Evolutionary conservation across 73 alveolate species (phyloP).

Genomic region (Symbiodinium natans): DNA sequence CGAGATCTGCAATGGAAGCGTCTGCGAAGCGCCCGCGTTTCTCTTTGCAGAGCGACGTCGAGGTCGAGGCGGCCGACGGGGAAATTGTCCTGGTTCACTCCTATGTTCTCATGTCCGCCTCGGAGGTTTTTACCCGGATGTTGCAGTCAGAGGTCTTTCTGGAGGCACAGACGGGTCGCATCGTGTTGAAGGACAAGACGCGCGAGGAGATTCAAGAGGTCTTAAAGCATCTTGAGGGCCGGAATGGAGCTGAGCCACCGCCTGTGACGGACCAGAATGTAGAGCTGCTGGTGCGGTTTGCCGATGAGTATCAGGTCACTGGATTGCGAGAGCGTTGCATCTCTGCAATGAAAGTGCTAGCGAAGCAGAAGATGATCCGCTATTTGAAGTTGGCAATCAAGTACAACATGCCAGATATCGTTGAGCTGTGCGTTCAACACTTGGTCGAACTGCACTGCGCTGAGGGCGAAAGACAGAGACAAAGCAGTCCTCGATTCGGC

Average conservation of each 20-base stretch:
- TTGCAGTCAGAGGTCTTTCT: slow-evolving; percentile 2
- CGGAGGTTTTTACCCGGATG: slow-evolving; percentile 29
- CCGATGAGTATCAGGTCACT: slow-evolving; percentile 55
- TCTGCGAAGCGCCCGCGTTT: slow-evolving; percentile 24
- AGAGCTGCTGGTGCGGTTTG: slow-evolving; percentile 35
- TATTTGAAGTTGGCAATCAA: slow-evolving; percentile 7
- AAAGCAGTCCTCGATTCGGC: not conserved
- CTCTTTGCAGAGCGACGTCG: slow-evolving; percentile 37
- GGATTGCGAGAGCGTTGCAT: slow-evolving; percentile 29
- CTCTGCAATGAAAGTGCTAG: slow-evolving; percentile 4
- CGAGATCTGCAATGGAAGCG: not conserved
- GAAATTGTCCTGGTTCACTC: slow-evolving; percentile 7
- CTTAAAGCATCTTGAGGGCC: slow-evolving; percentile 12
- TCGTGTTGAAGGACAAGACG: not conserved
- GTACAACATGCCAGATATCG: slow-evolving; percentile 14
- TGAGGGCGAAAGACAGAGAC: not conserved
- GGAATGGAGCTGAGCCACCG: not conserved
- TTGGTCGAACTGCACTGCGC: slow-evolving; percentile 3
- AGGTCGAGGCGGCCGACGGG: slow-evolving; percentile 53
- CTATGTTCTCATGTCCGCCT: slow-evolving; percentile 22
- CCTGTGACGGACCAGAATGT: not conserved
- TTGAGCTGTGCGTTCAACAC: not conserved
- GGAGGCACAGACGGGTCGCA: slow-evolving; percentile 61
- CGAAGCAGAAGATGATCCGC: not conserved
- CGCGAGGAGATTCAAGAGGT: slow-evolving; percentile 32